Percentiles rank a stretch among this genome's conserved stretches.
These are phyloP conservation scores for Annulohypoxylon truncatum DNA, from an alignment of 2,329 filamentous ascomycete species.

Conservation along the genomic window DNA sequence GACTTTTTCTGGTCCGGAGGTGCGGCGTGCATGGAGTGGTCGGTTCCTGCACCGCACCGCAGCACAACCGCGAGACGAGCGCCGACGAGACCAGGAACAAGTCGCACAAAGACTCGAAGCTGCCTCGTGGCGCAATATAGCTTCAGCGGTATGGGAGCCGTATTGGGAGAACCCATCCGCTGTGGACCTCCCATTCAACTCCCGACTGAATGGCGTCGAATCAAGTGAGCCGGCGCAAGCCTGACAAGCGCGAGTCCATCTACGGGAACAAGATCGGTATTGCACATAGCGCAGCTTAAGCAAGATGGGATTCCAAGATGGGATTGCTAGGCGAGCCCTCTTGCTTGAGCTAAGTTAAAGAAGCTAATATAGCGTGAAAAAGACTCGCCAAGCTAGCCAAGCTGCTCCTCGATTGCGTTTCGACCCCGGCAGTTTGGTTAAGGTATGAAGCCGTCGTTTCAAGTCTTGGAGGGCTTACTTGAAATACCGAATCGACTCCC, in stretches of 20 bases:
- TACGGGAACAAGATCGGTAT: conserved; percentile 34
- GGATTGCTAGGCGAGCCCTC: conserved; percentile 21
- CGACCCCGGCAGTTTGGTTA: conserved; percentile 37
- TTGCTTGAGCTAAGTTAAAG: conserved; percentile 3
- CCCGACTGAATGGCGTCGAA: conserved; percentile 38
- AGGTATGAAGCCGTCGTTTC: conserved; percentile 15
- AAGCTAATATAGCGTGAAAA: conserved; percentile 10
- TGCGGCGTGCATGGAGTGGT: conserved; percentile 16
- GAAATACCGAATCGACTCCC: neutral
- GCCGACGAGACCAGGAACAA: conserved; percentile 4
- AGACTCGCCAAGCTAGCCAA: conserved; percentile 34
- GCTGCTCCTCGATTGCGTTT: conserved; percentile 19
- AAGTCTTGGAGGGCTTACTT: neutral
- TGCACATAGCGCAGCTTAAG: conserved; percentile 16
- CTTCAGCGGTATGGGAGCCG: conserved; percentile 15
- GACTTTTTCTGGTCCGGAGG: neutral
- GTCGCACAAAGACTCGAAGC: neutral
- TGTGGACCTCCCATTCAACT: conserved; percentile 22
- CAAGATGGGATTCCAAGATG: conserved; percentile 21
- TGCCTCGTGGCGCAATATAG: conserved; percentile 36
- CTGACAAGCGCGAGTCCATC: conserved; percentile 8
- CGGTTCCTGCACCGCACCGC: conserved; percentile 15
- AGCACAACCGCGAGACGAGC: neutral
- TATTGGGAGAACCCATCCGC: conserved; percentile 27
- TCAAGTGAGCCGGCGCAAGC: conserved; percentile 20